phyloP scores from a whole-genome alignment of 768 basidiomycete genomes.

The Leccinellum albellum region DNA sequence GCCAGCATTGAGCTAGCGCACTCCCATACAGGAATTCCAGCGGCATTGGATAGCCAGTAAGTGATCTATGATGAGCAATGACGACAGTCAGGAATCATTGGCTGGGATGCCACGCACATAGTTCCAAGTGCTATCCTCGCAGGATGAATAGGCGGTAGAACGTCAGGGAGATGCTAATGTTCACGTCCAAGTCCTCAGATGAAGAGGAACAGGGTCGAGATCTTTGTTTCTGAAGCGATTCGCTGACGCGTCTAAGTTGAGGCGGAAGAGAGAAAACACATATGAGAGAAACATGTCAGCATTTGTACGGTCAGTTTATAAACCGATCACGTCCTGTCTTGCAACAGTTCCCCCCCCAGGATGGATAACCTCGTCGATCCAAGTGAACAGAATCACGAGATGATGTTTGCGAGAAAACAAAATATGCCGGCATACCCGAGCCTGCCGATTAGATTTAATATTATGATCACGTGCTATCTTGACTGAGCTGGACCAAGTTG shows the following conservation, averaged over 20 bases:
- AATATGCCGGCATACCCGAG: too few species aligned
- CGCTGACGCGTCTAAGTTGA: constrained; percentile 32
- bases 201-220: constrained; percentile 69
- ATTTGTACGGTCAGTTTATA: not conserved
- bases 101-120: constrained; percentile 58
- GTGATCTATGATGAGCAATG: constrained; percentile 10
- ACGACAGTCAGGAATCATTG: constrained; percentile 25
- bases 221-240: constrained; percentile 67
- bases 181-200: constrained; percentile 59
- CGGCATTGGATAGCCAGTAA: constrained; percentile 29
- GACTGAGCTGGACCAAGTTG: constrained; percentile 13
- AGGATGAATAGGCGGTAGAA: not conserved
- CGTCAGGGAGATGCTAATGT: not conserved
- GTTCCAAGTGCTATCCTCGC: constrained; percentile 46
- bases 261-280: too few species aligned
- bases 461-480: constrained; percentile 23
- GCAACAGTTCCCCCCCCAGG: too few species aligned
- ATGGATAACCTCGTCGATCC: too few species aligned
- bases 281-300: not conserved
- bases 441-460: constrained; percentile 19
- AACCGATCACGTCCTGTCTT: too few species aligned
- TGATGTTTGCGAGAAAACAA: too few species aligned
- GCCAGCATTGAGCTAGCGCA: constrained; percentile 74
- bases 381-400: too few species aligned
- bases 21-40: constrained; percentile 23